Base-by-base conservation (phyloP, 202 grass and related monocot species). In the Alloteropsis angusta region DNA sequence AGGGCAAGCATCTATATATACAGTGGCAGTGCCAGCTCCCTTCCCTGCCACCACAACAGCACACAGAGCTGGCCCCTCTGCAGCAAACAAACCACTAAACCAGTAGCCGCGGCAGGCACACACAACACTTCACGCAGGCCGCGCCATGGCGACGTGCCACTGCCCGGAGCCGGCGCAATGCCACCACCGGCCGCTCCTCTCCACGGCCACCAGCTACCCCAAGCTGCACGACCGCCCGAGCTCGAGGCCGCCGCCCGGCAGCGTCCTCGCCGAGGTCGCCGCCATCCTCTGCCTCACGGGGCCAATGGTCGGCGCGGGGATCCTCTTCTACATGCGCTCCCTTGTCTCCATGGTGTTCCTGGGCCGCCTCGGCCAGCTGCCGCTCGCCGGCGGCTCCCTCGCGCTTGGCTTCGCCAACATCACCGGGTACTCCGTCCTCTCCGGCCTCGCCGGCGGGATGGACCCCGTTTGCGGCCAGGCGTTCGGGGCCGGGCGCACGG, bases 331-430 rank as follows among this genome's bases (percentile, higher is more conserved):
- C 80, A 72, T 90, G 60, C 88, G 94, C 9, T 94, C 94, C 4
- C 62, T 97, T 25, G 79, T 97, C 17, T 97, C 94, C 0, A 97
- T 97, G 94, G 69, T 97, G 8, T 97, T 94, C 80, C 91, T 97
- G 6, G 94, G 94, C 21, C 89, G 89, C 25, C 87, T 97, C 25
- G 94, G 94, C 4, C 63, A 83, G 76, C 84, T 94, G 7, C 83
- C 91, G 0, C 87, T 99, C 47, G 96, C 96, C 48, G 96, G 92
- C 25, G 96, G 96, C 44, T 92, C 96, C 16, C 86, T 99, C 23
- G 90, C 96, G 48, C 88, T 99, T 21, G 90, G 92, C 45, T 96
- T 99, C 80, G 96, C 92, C 25, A 99, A 99, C 85, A 96, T 99
- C 77, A 93, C 92, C 35, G 92, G 92, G 3, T 99, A 96, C 80